A percentile compares a stretch with the other conserved stretches of the same genome.
phyloP scores from a whole-genome alignment of 1,284 basidiomycete genomes.

The Pseudozyma sp. region DNA sequence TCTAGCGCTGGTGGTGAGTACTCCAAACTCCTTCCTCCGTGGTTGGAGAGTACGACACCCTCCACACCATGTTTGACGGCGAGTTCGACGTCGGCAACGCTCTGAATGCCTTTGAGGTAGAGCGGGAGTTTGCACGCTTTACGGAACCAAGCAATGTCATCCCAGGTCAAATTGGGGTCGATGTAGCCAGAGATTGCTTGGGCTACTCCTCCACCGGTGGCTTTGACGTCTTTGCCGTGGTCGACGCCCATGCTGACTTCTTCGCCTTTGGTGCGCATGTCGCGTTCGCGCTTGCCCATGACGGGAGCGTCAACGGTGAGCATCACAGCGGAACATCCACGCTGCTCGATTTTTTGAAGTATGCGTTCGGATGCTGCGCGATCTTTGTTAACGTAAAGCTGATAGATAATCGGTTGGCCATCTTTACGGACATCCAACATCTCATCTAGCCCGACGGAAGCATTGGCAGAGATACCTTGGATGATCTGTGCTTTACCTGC shows the following conservation, averaged over 20 bases:
- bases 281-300: constrained; percentile 85
- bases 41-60: constrained; percentile 70
- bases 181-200: constrained; percentile 72
- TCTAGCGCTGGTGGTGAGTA: constrained; percentile 65
- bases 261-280: constrained; percentile 72
- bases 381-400: constrained; percentile 85
- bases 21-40: constrained; percentile 71
- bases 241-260: constrained; percentile 66
- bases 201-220: constrained; percentile 68
- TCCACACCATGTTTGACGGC: constrained; percentile 72
- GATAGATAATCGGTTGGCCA: constrained; percentile 72
- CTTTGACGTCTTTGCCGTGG: constrained; percentile 44
- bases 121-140: constrained; percentile 82
- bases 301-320: constrained; percentile 90
- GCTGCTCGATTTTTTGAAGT: constrained; percentile 77
- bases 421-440: constrained; percentile 75
- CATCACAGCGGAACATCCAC: constrained; percentile 84
- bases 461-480: constrained; percentile 88
- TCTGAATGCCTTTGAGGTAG: constrained; percentile 79
- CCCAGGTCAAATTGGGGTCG: constrained; percentile 71
- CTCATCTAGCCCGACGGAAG: constrained; percentile 80
- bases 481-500: constrained; percentile 80
- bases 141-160: constrained; percentile 80
- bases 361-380: constrained; percentile 78
- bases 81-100: constrained; percentile 79